Evolutionary conservation across 768 basidiomycete species (phyloP).

Genomic region (Tricholomella constricta): DNA sequence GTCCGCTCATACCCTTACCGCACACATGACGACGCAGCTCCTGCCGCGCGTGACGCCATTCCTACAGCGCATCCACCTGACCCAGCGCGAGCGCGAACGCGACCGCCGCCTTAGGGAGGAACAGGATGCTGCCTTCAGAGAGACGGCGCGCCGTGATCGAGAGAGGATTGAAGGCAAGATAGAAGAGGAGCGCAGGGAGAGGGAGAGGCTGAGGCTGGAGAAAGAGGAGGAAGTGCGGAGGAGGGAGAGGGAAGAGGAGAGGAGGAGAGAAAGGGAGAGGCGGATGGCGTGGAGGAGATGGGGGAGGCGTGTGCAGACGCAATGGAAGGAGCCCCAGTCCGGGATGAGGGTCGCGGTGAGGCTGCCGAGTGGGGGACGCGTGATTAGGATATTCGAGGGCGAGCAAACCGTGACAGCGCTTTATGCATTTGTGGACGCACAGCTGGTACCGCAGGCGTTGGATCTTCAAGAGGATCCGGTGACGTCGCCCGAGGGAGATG

Average conservation of each 20-base stretch:
- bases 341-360: conserved; percentile 53
- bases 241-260: conserved; percentile 49
- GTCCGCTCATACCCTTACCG: conserved; percentile 59
- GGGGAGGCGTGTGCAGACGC: conserved; percentile 46
- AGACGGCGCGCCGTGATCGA: conserved; percentile 63
- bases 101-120: conserved; percentile 72
- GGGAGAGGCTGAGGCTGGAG: conserved; percentile 41
- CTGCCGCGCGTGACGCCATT: conserved; percentile 82
- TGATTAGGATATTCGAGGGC: conserved; percentile 57
- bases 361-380: conserved; percentile 56
- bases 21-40: conserved; percentile 70
- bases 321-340: conserved; percentile 21
- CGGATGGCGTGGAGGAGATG: conserved; percentile 46
- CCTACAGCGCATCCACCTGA: conserved; percentile 60
- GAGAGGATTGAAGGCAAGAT: conserved; percentile 65
- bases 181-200: conserved; percentile 37
- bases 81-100: conserved; percentile 48
- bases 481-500: conserved; percentile 40
- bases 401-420: conserved; percentile 58
- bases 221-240: conserved; percentile 53
- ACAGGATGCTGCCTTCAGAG: conserved; percentile 79
- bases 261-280: conserved; percentile 37
- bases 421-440: conserved; percentile 73
- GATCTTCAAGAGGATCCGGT: conserved; percentile 42
- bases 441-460: conserved; percentile 48